Evolutionary conservation across 495 filamentous ascomycete species (phyloP).

Genomic region (Podospora pseudocomata): DNA sequence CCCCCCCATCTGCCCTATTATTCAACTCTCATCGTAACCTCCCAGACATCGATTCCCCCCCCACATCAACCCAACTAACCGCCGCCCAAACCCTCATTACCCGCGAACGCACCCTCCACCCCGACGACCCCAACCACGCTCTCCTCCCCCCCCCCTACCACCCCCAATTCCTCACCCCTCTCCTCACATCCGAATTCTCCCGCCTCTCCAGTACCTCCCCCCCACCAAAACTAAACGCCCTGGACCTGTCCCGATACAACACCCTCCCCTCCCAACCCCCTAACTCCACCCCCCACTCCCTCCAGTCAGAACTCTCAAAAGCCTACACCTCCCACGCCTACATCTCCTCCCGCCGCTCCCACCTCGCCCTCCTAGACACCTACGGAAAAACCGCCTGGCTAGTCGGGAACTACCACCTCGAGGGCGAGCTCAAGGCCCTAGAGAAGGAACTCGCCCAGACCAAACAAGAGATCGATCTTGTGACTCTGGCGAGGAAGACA

Average conservation of each 20-base stretch:
- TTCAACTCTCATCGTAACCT: conserved; percentile 22
- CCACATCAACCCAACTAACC: conserved; percentile 55
- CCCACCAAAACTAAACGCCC: conserved; percentile 48
- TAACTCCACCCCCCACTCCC: conserved; percentile 19
- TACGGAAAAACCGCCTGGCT: conserved; percentile 91
- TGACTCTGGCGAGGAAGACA: conserved; percentile 66
- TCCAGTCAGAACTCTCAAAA: conserved; percentile 29
- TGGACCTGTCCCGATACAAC: conserved; percentile 84
- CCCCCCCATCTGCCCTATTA: not conserved
- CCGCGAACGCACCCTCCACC: conserved; percentile 54
- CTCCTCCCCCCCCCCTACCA: conserved; percentile 36
- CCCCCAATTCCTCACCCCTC: conserved; percentile 50
- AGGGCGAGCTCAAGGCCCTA: conserved; percentile 64
- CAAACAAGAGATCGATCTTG: conserved; percentile 61
- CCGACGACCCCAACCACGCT: conserved; percentile 38
- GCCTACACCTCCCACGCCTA: conserved; percentile 67
- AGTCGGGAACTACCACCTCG: conserved; percentile 73
- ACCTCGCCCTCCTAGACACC: conserved; percentile 70
- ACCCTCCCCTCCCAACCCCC: conserved; percentile 39
- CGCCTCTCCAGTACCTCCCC: conserved; percentile 19
- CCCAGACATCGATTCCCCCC: conserved; percentile 67
- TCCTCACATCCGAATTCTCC: conserved; percentile 60
- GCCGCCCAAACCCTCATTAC: conserved; percentile 62
- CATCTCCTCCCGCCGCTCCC: conserved; percentile 59
- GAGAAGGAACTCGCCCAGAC: conserved; percentile 72